Conservation (phyloP, 2,329 filamentous ascomycete species). For the Epichloe gansuensis region DNA sequence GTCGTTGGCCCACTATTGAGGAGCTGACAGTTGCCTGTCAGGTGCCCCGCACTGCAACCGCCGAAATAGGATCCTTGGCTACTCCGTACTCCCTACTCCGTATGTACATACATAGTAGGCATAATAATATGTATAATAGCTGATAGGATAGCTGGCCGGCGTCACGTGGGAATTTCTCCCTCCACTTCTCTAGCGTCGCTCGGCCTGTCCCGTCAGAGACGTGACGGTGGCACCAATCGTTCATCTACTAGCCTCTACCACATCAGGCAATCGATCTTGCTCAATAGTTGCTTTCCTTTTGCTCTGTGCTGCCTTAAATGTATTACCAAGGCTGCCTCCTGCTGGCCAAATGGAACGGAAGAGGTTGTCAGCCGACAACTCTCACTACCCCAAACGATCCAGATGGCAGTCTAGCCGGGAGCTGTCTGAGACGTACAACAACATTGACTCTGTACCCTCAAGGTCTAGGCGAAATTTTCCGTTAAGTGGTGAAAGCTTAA, state of each 20-base stretch:
- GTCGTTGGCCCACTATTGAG: not conserved
- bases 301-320: not conserved
- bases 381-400: slow-evolving; percentile 2
- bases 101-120: no score
- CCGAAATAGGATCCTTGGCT: not conserved
- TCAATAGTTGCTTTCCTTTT: not conserved
- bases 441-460: slow-evolving; percentile 3
- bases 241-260: not conserved
- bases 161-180: not conserved
- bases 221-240: not conserved
- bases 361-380: not conserved
- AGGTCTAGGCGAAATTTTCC: not conserved
- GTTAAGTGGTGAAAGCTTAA: not conserved
- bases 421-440: slow-evolving; percentile 1
- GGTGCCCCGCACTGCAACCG: not conserved
- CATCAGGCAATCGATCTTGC: not conserved
- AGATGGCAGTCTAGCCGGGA: slow-evolving; percentile 5
- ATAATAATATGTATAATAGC: not conserved
- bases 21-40: not conserved
- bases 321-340: not conserved
- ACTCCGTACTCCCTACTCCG: not conserved
- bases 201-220: not conserved
- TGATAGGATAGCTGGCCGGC: not conserved
- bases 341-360: slow-evolving; percentile 5
- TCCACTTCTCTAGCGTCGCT: not conserved